Conservation (phyloP, 305 asterid species). For the Caryopteris hybrid region DNA sequence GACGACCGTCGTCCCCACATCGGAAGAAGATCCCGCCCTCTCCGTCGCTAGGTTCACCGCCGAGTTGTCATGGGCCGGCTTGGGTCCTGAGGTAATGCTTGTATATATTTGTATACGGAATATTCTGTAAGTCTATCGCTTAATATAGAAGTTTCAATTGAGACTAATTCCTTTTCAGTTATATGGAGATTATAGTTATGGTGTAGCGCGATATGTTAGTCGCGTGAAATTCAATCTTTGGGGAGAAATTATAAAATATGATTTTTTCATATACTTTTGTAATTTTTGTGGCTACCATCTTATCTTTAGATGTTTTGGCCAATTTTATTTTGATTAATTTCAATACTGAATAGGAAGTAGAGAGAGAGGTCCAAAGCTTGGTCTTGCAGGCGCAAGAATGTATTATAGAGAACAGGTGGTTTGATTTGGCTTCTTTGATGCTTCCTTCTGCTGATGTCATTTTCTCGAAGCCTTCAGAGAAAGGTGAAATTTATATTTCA, state of each 20-base stretch:
- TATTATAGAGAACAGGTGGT: slow-evolving; percentile 63
- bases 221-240: not conserved
- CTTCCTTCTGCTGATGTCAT: slow-evolving; percentile 81
- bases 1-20: slow-evolving; percentile 91
- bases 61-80: slow-evolving; percentile 94
- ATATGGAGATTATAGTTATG: not conserved
- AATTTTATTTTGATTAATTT: not conserved
- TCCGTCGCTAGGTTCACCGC: slow-evolving; percentile 78
- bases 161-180: not conserved
- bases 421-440: slow-evolving; percentile 81
- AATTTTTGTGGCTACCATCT: not conserved
- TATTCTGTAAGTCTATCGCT: not conserved
- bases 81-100: slow-evolving; percentile 72
- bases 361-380: slow-evolving; percentile 71
- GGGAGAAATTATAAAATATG: not conserved
- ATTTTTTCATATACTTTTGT: not conserved
- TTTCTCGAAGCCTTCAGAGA: slow-evolving; percentile 84
- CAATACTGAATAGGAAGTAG: slow-evolving; percentile 59
- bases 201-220: not conserved
- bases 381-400: slow-evolving; percentile 76
- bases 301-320: not conserved
- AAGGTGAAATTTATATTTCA: slow-evolving; percentile 37
- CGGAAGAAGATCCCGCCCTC: slow-evolving; percentile 88
- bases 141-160: not conserved
- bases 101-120: not conserved